A percentile compares a stretch with the other conserved stretches of the same genome.
phyloP scores from a whole-genome alignment of 768 basidiomycete genomes.

The Boletus coccyginus region DNA sequence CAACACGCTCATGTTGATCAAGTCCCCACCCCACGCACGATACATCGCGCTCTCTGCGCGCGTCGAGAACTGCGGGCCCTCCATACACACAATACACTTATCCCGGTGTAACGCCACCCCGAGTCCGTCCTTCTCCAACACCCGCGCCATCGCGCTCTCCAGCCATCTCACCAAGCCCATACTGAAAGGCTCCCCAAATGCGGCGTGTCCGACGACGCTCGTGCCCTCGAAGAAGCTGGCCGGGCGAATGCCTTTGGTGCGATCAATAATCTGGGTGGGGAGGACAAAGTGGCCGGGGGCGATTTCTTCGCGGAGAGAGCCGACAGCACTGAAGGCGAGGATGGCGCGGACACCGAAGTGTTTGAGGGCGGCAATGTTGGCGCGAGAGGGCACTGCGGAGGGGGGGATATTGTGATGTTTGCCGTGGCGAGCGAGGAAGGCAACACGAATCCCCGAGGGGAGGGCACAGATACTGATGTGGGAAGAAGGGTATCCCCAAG shows the following conservation, averaged over 20 bases:
- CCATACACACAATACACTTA: slow-evolving; percentile 93
- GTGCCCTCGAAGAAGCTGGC: slow-evolving; percentile 84
- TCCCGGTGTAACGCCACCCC: slow-evolving; percentile 72
- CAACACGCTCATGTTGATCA: slow-evolving; percentile 96
- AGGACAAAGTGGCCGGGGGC: slow-evolving; percentile 85
- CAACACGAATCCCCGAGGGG: slow-evolving; percentile 74
- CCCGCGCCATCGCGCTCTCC: slow-evolving; percentile 58
- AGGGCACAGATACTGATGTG: slow-evolving; percentile 92
- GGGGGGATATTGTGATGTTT: slow-evolving; percentile 75
- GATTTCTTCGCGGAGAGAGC: slow-evolving; percentile 92
- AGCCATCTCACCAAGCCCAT: slow-evolving; percentile 62
- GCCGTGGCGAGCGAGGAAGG: slow-evolving; percentile 93
- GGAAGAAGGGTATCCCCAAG: slow-evolving; percentile 90
- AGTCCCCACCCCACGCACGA: slow-evolving; percentile 84
- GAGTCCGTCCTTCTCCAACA: slow-evolving; percentile 55
- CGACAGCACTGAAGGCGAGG: slow-evolving; percentile 94
- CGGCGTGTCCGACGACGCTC: slow-evolving; percentile 83
- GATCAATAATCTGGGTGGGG: slow-evolving; percentile 91
- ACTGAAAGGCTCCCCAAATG: slow-evolving; percentile 93
- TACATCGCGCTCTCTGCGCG: slow-evolving; percentile 96
- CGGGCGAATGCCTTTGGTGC: slow-evolving; percentile 91
- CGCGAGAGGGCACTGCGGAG: slow-evolving; percentile 76
- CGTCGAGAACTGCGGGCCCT: slow-evolving; percentile 98
- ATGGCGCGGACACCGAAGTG: slow-evolving; percentile 85
- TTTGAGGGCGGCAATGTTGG: slow-evolving; percentile 96